A percentile compares a stretch with the other conserved stretches of the same genome.
phyloP scores from a whole-genome alignment of 768 basidiomycete genomes.

The Arthromyces matolae region DNA sequence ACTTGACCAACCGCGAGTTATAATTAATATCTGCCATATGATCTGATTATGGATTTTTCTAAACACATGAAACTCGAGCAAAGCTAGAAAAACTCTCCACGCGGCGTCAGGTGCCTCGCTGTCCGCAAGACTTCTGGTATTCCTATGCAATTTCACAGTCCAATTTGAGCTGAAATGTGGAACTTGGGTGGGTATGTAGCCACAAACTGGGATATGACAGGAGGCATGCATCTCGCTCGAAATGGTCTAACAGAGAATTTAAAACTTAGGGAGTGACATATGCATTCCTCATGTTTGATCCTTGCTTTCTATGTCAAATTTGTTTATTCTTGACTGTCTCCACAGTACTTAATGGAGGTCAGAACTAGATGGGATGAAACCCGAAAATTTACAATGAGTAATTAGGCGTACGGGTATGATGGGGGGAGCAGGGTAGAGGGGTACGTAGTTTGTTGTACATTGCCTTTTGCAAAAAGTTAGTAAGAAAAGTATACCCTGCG shows the following conservation, averaged over 20 bases:
- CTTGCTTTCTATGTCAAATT: neutral
- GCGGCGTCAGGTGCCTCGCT: too few relatives aligned
- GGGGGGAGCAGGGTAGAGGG: neutral
- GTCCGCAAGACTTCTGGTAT: too few relatives aligned
- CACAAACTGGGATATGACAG: too few relatives aligned
- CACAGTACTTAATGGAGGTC: neutral
- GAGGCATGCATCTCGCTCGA: neutral
- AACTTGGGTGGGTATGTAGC: too few relatives aligned
- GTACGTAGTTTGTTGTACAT: slow-evolving; percentile 7
- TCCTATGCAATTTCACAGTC: too few relatives aligned
- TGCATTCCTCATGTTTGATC: neutral
- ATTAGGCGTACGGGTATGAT: slow-evolving; percentile 2
- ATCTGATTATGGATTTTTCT: too few relatives aligned
- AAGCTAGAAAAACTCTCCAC: too few relatives aligned
- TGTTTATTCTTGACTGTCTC: too few relatives aligned
- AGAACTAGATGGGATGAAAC: neutral
- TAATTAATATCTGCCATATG: too few relatives aligned
- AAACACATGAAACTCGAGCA: too few relatives aligned
- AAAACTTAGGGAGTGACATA: neutral
- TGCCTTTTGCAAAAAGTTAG: slow-evolving; percentile 4
- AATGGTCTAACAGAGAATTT: neutral
- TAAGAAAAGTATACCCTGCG: neutral
- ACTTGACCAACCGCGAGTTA: too few relatives aligned
- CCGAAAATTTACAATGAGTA: neutral
- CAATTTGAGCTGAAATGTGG: too few relatives aligned